Percentiles rank a stretch among this genome's conserved stretches.
Evolutionary conservation across 1,284 basidiomycete species (phyloP).

Genomic region (Pseudomicrostroma phylloplanum): DNA sequence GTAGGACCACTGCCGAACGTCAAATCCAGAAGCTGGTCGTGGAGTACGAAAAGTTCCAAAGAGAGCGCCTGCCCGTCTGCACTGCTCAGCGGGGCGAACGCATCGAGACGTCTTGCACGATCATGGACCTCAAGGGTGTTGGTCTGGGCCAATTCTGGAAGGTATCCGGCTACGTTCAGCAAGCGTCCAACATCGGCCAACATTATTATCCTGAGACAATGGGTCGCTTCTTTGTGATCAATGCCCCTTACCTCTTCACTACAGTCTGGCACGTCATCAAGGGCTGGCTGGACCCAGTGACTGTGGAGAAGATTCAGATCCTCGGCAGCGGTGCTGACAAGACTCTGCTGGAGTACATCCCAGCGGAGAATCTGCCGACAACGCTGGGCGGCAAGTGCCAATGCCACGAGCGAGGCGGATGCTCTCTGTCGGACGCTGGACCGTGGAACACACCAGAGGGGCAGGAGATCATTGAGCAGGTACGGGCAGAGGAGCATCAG

Average conservation of each 20-base stretch:
- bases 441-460: constrained; percentile 69
- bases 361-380: constrained; percentile 71
- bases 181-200: constrained; percentile 76
- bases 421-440: constrained; percentile 80
- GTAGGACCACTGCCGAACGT: constrained; percentile 75
- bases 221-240: constrained; percentile 66
- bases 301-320: constrained; percentile 65
- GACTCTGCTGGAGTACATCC: constrained; percentile 56
- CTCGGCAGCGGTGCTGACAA: constrained; percentile 29
- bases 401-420: constrained; percentile 64
- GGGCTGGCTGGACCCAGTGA: constrained; percentile 90
- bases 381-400: constrained; percentile 78
- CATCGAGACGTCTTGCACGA: constrained; percentile 96
- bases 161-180: constrained; percentile 78
- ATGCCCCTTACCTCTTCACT: constrained; percentile 78
- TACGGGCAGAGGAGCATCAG: constrained; percentile 24
- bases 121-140: constrained; percentile 83
- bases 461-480: constrained; percentile 37
- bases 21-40: constrained; percentile 80
- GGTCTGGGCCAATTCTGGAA: constrained; percentile 77
- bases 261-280: constrained; percentile 85
- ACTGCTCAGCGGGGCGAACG: constrained; percentile 67
- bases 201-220: constrained; percentile 72
- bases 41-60: constrained; percentile 87
- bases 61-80: constrained; percentile 67